Percentiles rank a stretch among this genome's conserved stretches.
Evolutionary conservation across 202 grass and related monocot species (phyloP).

Genomic region (Schoenoplectus tabernaemontani): DNA sequence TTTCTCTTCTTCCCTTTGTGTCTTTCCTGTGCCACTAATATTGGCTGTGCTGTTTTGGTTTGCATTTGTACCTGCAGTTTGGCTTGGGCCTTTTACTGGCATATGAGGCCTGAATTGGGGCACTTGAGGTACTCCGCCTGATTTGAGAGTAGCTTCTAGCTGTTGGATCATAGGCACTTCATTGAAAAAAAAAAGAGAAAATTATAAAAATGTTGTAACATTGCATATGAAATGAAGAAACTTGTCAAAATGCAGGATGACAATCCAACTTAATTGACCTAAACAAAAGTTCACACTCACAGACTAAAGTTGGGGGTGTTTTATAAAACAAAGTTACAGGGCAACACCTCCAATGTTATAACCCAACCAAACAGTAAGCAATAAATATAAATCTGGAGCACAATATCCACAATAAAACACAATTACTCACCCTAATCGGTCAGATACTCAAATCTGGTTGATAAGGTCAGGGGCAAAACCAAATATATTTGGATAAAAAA

Average conservation of each 20-base stretch:
- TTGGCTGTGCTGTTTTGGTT: not conserved
- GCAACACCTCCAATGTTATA: not conserved
- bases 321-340: no score
- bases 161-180: conserved; percentile 66
- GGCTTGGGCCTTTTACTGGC: not conserved
- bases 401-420: not conserved
- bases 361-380: not conserved
- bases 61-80: not conserved
- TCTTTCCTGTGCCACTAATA: not conserved
- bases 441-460: not conserved
- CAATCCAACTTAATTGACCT: no score
- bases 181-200: not conserved
- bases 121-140: conserved; percentile 34
- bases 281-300: no score
- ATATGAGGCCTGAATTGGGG: conserved; percentile 39
- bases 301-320: no score
- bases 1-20: not conserved
- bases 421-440: not conserved
- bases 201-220: not conserved
- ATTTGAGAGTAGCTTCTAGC: conserved; percentile 46
- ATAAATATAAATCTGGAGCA: not conserved
- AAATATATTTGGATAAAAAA: not conserved
- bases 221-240: no score
- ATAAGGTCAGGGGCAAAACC: not conserved
- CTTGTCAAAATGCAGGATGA: no score